Evolutionary conservation across 2,329 filamentous ascomycete genomes (phyloP), one percentile per base, ranked within the genome.

Genomic region (Phyllosticta citrichinensis): DNA sequence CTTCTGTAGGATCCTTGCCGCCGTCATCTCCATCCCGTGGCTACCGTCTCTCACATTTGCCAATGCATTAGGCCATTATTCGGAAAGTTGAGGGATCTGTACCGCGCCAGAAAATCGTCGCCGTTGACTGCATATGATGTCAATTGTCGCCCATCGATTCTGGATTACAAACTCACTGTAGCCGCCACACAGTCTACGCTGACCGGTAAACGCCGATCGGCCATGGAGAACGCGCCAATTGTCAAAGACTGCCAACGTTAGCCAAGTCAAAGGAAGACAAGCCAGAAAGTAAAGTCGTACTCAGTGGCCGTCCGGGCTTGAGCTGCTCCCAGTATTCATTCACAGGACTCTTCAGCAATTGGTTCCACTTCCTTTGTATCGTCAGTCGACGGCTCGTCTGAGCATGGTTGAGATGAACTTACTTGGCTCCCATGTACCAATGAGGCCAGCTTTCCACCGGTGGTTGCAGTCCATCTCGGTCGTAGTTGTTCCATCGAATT

Each of bases 161-260:
- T 19, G 8, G 19, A 3, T 24, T 11, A 5, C 4, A 12, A 47
- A 83, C 87, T 80, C 77, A 91, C 90, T 87, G 69, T 97, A 97
- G 10, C 84, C 93, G 63, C 94, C 94, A 73, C 92, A 97, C 69
- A 99, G 89, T 66, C 92, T 85, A 66, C 94, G 81, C 69, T 88
- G 85, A 1, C 94, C 94, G 5, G 86, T 87, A 69, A 97, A 99
- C 0, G 83, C 83, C 57, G 86, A 86, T 67, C 94, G 81, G 1
- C 93, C 94, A 73, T 99, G 94, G 66, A 97, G 76, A 35, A 97
- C 88, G 62, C 94, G 83, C 91, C 93, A 97, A 70, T 99, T 97
- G 71, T 99, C 90, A 73, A 99, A 97, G 55, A 97, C 88, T 89
- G 52, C 60, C 14, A 8, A 9, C 5, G 35, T 57, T 19, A 57